phyloP scores from a whole-genome alignment of 805 yeast species.

The Cyberlindnera sargentensis region DNA sequence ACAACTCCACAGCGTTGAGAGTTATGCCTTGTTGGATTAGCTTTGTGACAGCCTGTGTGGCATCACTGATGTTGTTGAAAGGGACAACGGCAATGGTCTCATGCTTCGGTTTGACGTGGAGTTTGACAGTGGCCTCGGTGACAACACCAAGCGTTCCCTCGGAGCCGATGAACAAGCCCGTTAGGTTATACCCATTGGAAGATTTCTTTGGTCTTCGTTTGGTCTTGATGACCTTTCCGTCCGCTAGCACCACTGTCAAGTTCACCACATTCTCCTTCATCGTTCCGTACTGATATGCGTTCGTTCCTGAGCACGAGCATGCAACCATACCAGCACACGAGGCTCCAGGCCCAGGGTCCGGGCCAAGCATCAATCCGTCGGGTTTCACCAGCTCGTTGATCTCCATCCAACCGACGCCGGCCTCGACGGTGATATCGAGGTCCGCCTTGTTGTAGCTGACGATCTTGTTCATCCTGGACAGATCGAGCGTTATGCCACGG shows the following conservation, averaged over 20 bases:
- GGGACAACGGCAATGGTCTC: slow-evolving; percentile 66
- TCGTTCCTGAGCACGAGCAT: slow-evolving; percentile 74
- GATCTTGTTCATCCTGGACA: slow-evolving; percentile 53
- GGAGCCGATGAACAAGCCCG: slow-evolving; percentile 66
- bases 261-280: slow-evolving; percentile 66
- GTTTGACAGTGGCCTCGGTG: slow-evolving; percentile 67
- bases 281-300: slow-evolving; percentile 72
- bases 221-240: slow-evolving; percentile 71
- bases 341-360: slow-evolving; percentile 78
- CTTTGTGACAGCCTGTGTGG: slow-evolving; percentile 60
- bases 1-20: slow-evolving; percentile 65
- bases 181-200: slow-evolving; percentile 72
- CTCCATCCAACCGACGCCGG: slow-evolving; percentile 76
- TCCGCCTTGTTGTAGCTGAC: slow-evolving; percentile 52
- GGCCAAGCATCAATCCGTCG: slow-evolving; percentile 56
- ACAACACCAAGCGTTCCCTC: slow-evolving; percentile 78
- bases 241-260: slow-evolving; percentile 69
- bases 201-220: slow-evolving; percentile 67
- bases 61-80: slow-evolving; percentile 62
- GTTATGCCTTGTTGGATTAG: slow-evolving; percentile 55
- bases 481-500: slow-evolving; percentile 49
- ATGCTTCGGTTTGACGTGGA: slow-evolving; percentile 53
- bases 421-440: slow-evolving; percentile 64
- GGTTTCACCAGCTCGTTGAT: slow-evolving; percentile 43
- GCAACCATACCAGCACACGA: slow-evolving; percentile 72